Percentiles rank a stretch among this genome's conserved stretches.
These are phyloP conservation scores for Artemisia tridentata DNA, from an alignment of 129 eudicot genomes.

Conservation along the genomic window DNA sequence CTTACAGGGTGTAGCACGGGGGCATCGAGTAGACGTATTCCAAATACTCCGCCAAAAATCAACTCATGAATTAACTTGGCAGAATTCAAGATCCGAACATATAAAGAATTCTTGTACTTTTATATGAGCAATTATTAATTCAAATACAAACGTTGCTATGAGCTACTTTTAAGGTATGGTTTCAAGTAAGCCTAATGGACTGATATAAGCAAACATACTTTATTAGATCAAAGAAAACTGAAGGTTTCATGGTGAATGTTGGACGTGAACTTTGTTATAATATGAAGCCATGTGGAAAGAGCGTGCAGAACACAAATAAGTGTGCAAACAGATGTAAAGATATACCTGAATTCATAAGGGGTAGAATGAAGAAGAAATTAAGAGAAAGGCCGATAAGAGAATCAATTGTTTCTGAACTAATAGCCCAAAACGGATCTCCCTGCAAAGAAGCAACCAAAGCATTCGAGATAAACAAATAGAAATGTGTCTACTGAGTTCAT, in stretches of 20 bases:
- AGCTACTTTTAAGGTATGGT: too few species aligned
- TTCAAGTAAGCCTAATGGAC: too few species aligned
- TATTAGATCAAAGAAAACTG: neutral
- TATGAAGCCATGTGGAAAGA: slow-evolving; percentile 9
- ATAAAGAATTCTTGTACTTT: too few species aligned
- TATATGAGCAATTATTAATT: too few species aligned
- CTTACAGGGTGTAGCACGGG: slow-evolving; percentile 97
- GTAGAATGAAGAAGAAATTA: slow-evolving; percentile 90
- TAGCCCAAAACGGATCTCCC: slow-evolving; percentile 99
- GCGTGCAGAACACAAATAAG: neutral
- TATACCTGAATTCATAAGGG: slow-evolving; percentile 71
- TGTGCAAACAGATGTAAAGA: neutral
- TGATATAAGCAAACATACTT: neutral
- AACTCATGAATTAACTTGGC: slow-evolving; percentile 29
- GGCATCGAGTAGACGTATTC: slow-evolving; percentile 71
- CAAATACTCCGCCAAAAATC: slow-evolving; percentile 89
- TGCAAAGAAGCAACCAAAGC: slow-evolving; percentile 27
- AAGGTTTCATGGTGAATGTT: slow-evolving; percentile 2
- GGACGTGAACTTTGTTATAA: neutral
- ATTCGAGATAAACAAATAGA: neutral
- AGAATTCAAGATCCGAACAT: too few species aligned
- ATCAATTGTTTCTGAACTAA: slow-evolving; percentile 72
- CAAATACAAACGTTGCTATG: too few species aligned
- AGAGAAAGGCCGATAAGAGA: slow-evolving; percentile 83
- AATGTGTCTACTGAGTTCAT: neutral